Evolutionary conservation across 495 filamentous ascomycete genomes (phyloP).

Genomic region (Zalerion maritima): DNA sequence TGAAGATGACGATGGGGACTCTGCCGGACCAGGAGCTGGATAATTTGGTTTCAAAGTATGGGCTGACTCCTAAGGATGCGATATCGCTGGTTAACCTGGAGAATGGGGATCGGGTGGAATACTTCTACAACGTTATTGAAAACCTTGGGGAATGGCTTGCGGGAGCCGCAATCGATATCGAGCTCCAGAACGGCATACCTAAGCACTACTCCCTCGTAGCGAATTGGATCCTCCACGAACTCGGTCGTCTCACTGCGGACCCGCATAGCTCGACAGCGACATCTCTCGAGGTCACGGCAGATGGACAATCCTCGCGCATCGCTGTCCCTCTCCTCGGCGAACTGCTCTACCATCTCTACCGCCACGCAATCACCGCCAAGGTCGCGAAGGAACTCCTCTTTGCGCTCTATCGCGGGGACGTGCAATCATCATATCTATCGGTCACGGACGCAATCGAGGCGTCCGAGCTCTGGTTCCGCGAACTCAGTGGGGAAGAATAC

Average conservation of each 20-base stretch:
- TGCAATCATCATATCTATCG: conserved; percentile 30
- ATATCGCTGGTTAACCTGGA: conserved; percentile 67
- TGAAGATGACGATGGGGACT: conserved; percentile 44
- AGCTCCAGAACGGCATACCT: conserved; percentile 1
- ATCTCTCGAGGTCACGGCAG: conserved; percentile 22
- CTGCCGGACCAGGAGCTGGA: conserved; percentile 56
- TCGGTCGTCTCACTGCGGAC: conserved; percentile 52
- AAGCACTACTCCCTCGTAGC: conserved; percentile 30
- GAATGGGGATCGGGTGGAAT: conserved; percentile 65
- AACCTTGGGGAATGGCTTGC: conserved; percentile 28
- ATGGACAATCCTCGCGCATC: conserved; percentile 35
- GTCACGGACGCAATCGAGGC: conserved; percentile 48
- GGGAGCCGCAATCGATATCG: conserved; percentile 14
- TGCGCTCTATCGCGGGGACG: conserved; percentile 31
- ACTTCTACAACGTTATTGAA: conserved; percentile 62
- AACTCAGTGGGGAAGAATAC: conserved; percentile 47
- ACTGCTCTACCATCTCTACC: conserved; percentile 49
- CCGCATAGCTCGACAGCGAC: conserved; percentile 13
- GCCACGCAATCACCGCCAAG: conserved; percentile 55
- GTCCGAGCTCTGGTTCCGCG: conserved; percentile 49
- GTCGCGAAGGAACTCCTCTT: conserved; percentile 62
- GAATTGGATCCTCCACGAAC: conserved; percentile 73
- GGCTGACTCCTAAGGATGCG: conserved; percentile 72
- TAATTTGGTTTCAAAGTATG: conserved; percentile 41
- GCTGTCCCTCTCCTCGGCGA: conserved; percentile 45